phyloP scores from a whole-genome alignment of 1,284 basidiomycete species.

The Marasmius tenuissimus region DNA sequence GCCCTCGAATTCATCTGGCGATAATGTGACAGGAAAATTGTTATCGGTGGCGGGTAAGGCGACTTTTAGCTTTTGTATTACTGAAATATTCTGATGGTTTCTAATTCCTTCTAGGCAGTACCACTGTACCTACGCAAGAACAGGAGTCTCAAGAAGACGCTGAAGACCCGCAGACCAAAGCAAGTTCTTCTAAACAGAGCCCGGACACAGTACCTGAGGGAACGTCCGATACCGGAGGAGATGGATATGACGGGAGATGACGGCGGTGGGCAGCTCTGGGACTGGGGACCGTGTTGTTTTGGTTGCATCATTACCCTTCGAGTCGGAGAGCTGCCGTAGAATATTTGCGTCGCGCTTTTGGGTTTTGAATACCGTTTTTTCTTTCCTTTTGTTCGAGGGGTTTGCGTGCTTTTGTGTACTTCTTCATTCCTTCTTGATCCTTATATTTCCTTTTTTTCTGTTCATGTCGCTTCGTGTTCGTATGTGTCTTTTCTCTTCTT shows the following conservation, averaged over 20 bases:
- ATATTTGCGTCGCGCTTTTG: neutral
- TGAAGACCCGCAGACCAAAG: too few species aligned
- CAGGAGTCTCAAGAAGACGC: too few species aligned
- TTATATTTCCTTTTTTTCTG: neutral
- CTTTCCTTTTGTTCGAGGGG: neutral
- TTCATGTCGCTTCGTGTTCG: too few species aligned
- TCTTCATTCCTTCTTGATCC: neutral
- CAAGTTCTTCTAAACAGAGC: too few species aligned
- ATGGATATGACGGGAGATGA: slow-evolving; percentile 1
- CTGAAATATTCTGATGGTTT: too few species aligned
- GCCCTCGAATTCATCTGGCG: too few species aligned
- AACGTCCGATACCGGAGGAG: neutral
- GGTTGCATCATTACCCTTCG: neutral
- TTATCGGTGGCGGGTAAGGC: too few species aligned
- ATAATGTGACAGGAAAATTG: too few species aligned
- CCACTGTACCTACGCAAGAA: too few species aligned
- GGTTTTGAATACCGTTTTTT: neutral
- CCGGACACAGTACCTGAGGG: neutral
- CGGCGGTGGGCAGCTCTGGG: slow-evolving; percentile 5
- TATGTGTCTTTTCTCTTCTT: too few species aligned
- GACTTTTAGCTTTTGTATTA: too few species aligned
- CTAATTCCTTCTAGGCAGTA: too few species aligned
- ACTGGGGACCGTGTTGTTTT: neutral
- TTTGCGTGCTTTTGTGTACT: neutral
- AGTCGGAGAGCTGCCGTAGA: slow-evolving; percentile 2